Percentiles rank a stretch among this genome's conserved stretches.
Evolutionary conservation across 1,284 basidiomycete genomes (phyloP).

Genomic region (Heterobasidion occidentale): DNA sequence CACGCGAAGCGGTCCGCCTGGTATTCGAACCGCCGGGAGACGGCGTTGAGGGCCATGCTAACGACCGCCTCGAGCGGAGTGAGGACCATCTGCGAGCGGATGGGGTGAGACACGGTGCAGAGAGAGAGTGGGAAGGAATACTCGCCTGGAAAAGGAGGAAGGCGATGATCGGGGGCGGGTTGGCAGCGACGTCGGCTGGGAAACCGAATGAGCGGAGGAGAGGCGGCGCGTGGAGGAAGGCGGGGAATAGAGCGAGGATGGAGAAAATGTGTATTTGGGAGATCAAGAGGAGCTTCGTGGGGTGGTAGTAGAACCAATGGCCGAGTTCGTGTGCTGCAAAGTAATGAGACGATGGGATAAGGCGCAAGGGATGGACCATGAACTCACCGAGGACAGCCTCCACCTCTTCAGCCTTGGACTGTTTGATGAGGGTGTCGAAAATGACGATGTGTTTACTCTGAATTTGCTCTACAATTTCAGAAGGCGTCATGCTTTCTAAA

Average conservation of each 20-base stretch:
- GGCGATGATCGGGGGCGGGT: conserved; percentile 81
- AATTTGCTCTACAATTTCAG: neutral
- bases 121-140: conserved; percentile 1
- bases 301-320: conserved; percentile 90
- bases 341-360: conserved; percentile 10
- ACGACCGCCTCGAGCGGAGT: conserved; percentile 79
- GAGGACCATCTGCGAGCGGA: conserved; percentile 56
- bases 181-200: conserved; percentile 51
- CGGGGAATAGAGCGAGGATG: conserved; percentile 84
- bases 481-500: neutral
- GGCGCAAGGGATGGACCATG: neutral
- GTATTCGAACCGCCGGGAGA: conserved; percentile 83
- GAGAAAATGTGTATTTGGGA: conserved; percentile 85
- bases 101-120: neutral
- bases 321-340: conserved; percentile 83
- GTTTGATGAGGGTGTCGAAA: conserved; percentile 93
- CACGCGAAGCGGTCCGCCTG: conserved; percentile 82
- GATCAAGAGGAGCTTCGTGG: conserved; percentile 80
- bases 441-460: conserved; percentile 92
- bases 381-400: conserved; percentile 69
- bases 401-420: conserved; percentile 82
- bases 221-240: conserved; percentile 84
- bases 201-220: conserved; percentile 88
- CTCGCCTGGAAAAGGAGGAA: conserved; percentile 79
- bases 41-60: conserved; percentile 69